Evolutionary conservation across 345 rosid species (phyloP), one percentile per base, ranked within the genome.

Genomic region (Sisymbrium altissimum): DNA sequence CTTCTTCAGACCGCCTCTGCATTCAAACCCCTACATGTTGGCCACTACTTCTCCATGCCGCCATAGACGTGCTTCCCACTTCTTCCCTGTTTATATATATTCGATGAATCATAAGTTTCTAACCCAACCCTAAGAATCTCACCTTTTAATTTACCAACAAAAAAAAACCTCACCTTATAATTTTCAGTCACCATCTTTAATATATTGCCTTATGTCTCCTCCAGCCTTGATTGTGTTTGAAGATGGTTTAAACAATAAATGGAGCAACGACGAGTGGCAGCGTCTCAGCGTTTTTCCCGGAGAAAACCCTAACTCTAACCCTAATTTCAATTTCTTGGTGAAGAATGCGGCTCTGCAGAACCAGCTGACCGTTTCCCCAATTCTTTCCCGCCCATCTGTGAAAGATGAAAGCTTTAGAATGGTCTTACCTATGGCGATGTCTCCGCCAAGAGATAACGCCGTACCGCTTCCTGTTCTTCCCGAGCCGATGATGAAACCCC

Each of bases 381-480:
- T 7, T 12, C 14, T 71, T 48, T 70, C 80, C 25, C 71, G 67
- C 10, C 13, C 68, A n/a, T 77, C 76, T 2, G 8, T 61, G 8
- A 79, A 83, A 44, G 84, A 84, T 0, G 79, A 70, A 4, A 82
- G 85, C 69, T 86, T 86, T 66, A 86, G 77, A 66, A 74, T 86
- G 52, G 86, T 83, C 78, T 66, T 86, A 62, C 87, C 82, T 41
- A 81, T 73, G 2, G 66, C 40, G 1, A 33, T 73, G 46, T 66
- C 85, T 50, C 72, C 81, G 8, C 84, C 62, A 7, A 66, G 64
- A 27, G 78, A 80, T 36, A 43, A 33, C 0, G 77, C 78, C 1
- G 79, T 77, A 36, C 82, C 82, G 1, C 78, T 75, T 58, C 81
- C 81, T 60, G 64, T 61, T 48, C 70, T 72, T 58, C 70, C 81